These are phyloP conservation scores for Solanum hybrid DNA, from an alignment of 305 asterid genomes.

Conservation along the genomic window DNA sequence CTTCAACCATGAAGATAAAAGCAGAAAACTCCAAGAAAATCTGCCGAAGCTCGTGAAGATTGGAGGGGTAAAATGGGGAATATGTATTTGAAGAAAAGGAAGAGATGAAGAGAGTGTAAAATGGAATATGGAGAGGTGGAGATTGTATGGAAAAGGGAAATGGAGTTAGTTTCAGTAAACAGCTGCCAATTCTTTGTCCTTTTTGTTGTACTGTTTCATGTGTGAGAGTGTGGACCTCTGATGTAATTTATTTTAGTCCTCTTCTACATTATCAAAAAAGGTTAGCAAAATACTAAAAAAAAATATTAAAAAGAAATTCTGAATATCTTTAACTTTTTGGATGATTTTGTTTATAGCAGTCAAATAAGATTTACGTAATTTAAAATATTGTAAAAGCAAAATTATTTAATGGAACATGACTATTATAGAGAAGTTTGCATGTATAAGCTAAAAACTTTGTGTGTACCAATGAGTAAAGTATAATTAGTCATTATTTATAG, in stretches of 20 bases:
- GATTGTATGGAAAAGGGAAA: background rate
- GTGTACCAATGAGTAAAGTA: background rate
- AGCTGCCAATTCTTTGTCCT: conserved; percentile 7
- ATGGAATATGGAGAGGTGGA: background rate
- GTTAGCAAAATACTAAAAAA: background rate
- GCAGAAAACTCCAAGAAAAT: background rate
- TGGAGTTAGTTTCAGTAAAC: background rate
- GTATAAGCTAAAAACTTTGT: background rate
- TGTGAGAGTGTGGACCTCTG: background rate
- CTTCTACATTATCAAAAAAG: background rate
- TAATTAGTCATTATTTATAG: background rate
- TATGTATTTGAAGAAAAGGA: background rate
- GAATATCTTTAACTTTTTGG: background rate
- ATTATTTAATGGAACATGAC: background rate
- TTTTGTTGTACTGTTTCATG: background rate
- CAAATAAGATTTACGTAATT: no score
- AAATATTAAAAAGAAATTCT: background rate
- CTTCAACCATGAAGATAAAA: background rate
- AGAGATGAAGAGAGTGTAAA: background rate
- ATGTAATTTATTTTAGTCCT: background rate
- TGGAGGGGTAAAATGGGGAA: background rate
- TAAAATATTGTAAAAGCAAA: background rate
- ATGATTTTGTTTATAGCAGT: background rate
- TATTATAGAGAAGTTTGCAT: background rate
- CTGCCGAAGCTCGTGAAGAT: conserved; percentile 1